Evolutionary conservation across 257 asterid species (phyloP).

Genomic region (Petunia secreta): DNA sequence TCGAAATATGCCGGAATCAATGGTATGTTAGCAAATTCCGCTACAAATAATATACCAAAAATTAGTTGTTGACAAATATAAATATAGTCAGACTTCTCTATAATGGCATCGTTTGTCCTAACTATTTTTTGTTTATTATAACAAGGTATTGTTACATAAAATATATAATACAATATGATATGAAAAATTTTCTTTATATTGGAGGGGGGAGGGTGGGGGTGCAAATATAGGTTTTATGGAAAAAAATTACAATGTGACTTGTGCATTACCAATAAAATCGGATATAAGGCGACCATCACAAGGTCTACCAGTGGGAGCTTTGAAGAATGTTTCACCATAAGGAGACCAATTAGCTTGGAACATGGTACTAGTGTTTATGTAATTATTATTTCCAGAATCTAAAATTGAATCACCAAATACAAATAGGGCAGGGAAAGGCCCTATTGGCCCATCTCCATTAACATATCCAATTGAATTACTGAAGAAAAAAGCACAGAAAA

Average conservation of each 20-base stretch:
- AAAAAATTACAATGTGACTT: too few species aligned
- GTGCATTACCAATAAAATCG: background rate
- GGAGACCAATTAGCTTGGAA: background rate
- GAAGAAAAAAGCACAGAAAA: background rate
- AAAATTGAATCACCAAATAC: slow-evolving; percentile 19
- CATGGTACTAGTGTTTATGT: background rate
- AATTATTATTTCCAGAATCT: background rate
- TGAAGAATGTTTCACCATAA: slow-evolving; percentile 14
- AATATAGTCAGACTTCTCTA: background rate
- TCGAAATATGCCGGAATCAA: background rate
- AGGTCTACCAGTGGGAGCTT: background rate
- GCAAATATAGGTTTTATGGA: too few species aligned
- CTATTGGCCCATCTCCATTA: background rate
- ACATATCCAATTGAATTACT: background rate
- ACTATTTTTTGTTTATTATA: too few species aligned
- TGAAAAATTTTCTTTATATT: too few species aligned
- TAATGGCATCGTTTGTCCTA: too few species aligned
- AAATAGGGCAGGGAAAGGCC: slow-evolving; percentile 12
- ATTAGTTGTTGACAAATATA: background rate
- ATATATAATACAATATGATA: too few species aligned
- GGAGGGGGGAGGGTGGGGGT: too few species aligned
- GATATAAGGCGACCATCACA: slow-evolving; percentile 12
- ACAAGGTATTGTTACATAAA: too few species aligned
- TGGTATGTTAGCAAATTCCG: slow-evolving; percentile 7
- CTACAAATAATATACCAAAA: background rate